Percentiles rank a stretch among this genome's conserved stretches.
Conservation (phyloP, 2,329 filamentous ascomycete genomes). For the Colletotrichum gigasporum region DNA sequence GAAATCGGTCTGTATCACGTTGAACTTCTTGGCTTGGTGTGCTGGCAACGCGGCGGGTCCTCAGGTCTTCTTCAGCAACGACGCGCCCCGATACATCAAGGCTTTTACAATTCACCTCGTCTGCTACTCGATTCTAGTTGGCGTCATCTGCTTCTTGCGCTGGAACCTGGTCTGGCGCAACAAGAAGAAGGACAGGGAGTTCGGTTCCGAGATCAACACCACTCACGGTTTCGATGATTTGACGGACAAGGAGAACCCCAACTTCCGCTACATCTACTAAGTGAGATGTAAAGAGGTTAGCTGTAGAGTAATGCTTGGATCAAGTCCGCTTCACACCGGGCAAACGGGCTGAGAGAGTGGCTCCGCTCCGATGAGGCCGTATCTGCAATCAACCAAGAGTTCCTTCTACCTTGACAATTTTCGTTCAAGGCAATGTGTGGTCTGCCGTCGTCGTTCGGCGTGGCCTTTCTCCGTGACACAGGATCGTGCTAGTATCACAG, state of each 20-base stretch:
- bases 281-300: background rate
- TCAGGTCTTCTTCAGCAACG: slow-evolving; percentile 43
- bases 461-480: too few relatives aligned
- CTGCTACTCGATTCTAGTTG: slow-evolving; percentile 41
- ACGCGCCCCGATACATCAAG: slow-evolving; percentile 46
- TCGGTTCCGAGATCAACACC: slow-evolving; percentile 21
- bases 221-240: slow-evolving; percentile 31
- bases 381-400: too few relatives aligned
- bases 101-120: slow-evolving; percentile 46
- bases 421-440: too few relatives aligned
- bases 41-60: slow-evolving; percentile 49
- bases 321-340: too few relatives aligned
- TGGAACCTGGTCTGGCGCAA: slow-evolving; percentile 35
- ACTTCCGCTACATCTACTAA: slow-evolving; percentile 32
- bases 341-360: too few relatives aligned
- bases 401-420: too few relatives aligned
- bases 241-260: slow-evolving; percentile 32
- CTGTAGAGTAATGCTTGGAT: background rate
- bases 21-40: slow-evolving; percentile 48
- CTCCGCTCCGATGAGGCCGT: too few relatives aligned
- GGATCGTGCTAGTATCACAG: too few relatives aligned
- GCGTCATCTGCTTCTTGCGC: slow-evolving; percentile 36
- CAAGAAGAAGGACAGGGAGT: slow-evolving; percentile 25
- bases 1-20: slow-evolving; percentile 47
- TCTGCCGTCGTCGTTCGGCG: too few relatives aligned